Evolutionary conservation across 352 stramenopile species (phyloP).

Genomic region (Phytopythium mirpurense): DNA sequence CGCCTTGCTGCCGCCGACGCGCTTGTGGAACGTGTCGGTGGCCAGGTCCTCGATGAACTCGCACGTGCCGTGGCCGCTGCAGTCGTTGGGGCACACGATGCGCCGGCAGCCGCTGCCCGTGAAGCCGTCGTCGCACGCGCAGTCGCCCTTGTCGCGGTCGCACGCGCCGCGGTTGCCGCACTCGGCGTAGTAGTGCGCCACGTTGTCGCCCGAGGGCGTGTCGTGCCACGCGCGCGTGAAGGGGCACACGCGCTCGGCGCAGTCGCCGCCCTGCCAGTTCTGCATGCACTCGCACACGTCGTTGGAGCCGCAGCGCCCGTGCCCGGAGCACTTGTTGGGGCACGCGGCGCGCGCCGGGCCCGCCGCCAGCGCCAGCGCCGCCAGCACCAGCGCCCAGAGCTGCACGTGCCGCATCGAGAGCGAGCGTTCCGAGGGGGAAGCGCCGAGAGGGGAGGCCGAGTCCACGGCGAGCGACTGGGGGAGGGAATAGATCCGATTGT

Average conservation of each 20-base stretch:
- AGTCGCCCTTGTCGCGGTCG: slow-evolving; percentile 77
- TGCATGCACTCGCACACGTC: slow-evolving; percentile 86
- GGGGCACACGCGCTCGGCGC: slow-evolving; percentile 73
- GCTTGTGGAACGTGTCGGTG: slow-evolving; percentile 33
- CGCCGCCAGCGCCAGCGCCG: slow-evolving; percentile 18
- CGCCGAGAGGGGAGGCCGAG: not conserved
- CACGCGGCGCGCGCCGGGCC: no score
- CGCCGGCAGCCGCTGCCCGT: slow-evolving; percentile 86
- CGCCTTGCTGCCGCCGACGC: slow-evolving; percentile 7
- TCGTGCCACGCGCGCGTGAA: slow-evolving; percentile 89
- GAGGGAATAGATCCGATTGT: no score
- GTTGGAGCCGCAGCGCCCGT: slow-evolving; percentile 74
- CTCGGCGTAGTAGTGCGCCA: slow-evolving; percentile 91
- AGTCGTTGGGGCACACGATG: slow-evolving; percentile 62
- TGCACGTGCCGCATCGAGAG: no score
- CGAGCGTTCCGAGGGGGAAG: no score
- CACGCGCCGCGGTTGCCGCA: slow-evolving; percentile 93
- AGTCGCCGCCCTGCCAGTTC: slow-evolving; percentile 83
- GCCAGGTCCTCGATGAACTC: slow-evolving; percentile 55
- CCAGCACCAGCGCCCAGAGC: no score
- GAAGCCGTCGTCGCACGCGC: slow-evolving; percentile 88
- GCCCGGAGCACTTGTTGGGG: slow-evolving; percentile 76
- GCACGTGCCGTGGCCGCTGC: slow-evolving; percentile 67
- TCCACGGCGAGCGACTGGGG: not conserved
- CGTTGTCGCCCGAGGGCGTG: slow-evolving; percentile 88